Base-by-base conservation (phyloP, 768 basidiomycete species). In the Neoboletus brunneissimus region DNA sequence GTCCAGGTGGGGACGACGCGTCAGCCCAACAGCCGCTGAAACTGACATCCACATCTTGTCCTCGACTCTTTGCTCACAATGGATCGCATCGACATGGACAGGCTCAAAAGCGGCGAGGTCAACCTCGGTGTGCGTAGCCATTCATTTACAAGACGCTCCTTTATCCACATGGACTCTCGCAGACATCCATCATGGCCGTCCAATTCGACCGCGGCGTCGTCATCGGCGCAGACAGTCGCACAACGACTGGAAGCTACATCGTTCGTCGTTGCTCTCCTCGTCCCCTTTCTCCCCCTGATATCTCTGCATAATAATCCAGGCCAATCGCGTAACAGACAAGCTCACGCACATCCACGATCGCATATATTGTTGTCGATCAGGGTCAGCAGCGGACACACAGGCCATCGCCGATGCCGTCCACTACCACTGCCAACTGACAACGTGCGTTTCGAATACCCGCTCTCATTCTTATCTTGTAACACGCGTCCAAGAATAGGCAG, bases 131-230 rank as follows among this genome's bases (percentile, higher is more conserved):
- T 96, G 75, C 67, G 91, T 81, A 38, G 54, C 16, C 27, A 23
- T 22, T 43, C 57, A 1, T 23, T 43, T n/a, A 0, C 27, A 5
- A 8, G 41, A 27, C 27, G 4, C 5, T 34, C 18, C 16, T 53
- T 38, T 41, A 18, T 56, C 23, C 29, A 51, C 38, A 40, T 32
- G 13, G 10, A 23, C 47, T 15, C 38, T n/a, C 56, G 6, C 65
- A 98, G 93, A 99, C 96, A 54, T 98, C 96, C 42, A 98, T 99
- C 72, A 98, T 98, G 95, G 96, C 97, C 52, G 95, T 98, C 60
- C 92, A 94, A 67, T 99, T 99, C 77, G 80, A 92, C 34, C 86
- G 85, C 31, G 97, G 97, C 38, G 97, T 99, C 56, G 87, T 99
- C 64, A 85, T 98, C 58, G 97, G 97, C 42, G 97, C 97, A 62